Evolutionary conservation across 164 flowering plant species (phyloP), one percentile per base, ranked within the genome.

Genomic region (Vitis labrusca): DNA sequence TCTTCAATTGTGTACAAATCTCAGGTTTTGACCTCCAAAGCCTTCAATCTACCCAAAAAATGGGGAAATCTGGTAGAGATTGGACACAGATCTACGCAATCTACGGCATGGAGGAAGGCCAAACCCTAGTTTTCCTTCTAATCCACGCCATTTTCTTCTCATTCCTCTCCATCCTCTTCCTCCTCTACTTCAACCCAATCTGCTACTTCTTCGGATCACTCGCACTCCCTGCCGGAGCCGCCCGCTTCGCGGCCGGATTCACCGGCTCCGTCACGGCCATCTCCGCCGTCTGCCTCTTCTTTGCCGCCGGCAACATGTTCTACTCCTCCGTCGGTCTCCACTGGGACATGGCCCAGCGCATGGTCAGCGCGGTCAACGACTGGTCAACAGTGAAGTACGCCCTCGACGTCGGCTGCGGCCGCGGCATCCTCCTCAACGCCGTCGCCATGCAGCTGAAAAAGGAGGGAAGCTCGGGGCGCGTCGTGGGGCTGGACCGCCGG

Each of bases 11-110:
- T 47, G 2, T 47, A 12, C 1, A 47, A 54, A 12, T 68, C 12
- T 69, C 64, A 71, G 79, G 50, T 66, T 61, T 57, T 27, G 49
- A 71, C n/a, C 44, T 37, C 44, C 44, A 37, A 37, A 37, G 7
- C 44, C 44, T 37, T 37, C 44, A 37, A 37, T 37, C 44, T 5
- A 0, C 49, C 3, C 2, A 23, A 17, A 58, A 63, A 71, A 89
- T 86, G 92, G 92, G 89, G 44, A 87, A 77, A 74, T 56, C 85
- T 9, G 84, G 78, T 16, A 71, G 95, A 75, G 97, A 92, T 64
- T 94, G 97, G 97, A 68, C 80, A 15, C 97, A 92, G 91, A 86
- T 92, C 89, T 94, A 92, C 77, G 84, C 91, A 27, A 91, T 92
- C 75, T 94, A 94, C 81, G 98, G 98, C 61, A 74, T 94, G 79